These are phyloP conservation scores for Kuraishia molischiana DNA, from an alignment of 805 yeast species.

Conservation along the genomic window DNA sequence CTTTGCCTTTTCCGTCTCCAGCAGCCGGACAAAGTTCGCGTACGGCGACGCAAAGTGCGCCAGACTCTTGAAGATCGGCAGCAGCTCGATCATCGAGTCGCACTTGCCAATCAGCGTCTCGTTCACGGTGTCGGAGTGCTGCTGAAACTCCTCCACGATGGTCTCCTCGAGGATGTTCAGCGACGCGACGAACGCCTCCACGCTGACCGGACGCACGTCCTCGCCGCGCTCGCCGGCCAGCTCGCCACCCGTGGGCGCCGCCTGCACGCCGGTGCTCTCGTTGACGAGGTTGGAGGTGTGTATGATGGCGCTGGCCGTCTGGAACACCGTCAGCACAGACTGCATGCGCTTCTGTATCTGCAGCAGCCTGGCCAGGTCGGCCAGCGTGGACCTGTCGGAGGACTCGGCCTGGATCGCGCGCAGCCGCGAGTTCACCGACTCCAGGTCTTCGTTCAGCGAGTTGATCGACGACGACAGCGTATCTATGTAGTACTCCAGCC, in stretches of 20 bases:
- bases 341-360: conserved; percentile 33
- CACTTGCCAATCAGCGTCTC: conserved; percentile 29
- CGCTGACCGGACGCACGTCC: conserved; percentile 5
- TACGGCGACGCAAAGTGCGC: conserved; percentile 40
- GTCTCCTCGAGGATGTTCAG: conserved; percentile 34
- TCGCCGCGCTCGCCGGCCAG: background rate
- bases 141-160: conserved; percentile 28
- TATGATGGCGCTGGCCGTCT: conserved; percentile 29
- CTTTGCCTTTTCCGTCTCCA: conserved; percentile 25
- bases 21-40: conserved; percentile 33
- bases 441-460: conserved; percentile 41
- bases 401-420: conserved; percentile 4
- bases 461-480: conserved; percentile 49
- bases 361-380: conserved; percentile 33
- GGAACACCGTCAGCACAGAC: conserved; percentile 36
- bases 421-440: conserved; percentile 18
- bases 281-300: conserved; percentile 22
- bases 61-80: conserved; percentile 44
- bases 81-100: conserved; percentile 35
- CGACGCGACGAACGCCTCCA: conserved; percentile 24
- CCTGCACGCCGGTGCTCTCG: background rate
- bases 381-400: conserved; percentile 13
- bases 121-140: conserved; percentile 15
- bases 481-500: conserved; percentile 59
- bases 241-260: conserved; percentile 7